Base-by-base conservation (phyloP, 2,329 filamentous ascomycete species). In the Colletotrichum graminicola region DNA sequence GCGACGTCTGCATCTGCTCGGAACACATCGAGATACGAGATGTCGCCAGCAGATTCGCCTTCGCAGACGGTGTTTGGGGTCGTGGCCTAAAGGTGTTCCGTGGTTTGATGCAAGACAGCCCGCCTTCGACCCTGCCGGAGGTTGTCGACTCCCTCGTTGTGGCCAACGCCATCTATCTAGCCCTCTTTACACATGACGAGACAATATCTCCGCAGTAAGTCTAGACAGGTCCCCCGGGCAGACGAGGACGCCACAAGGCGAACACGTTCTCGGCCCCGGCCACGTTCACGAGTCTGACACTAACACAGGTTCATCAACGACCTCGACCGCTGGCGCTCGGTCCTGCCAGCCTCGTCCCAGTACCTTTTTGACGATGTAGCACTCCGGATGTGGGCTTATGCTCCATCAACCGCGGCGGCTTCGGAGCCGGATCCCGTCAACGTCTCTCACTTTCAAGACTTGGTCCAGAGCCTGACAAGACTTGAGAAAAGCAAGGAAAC, bases 241-340 rank as follows among this genome's bases (percentile, higher is more conserved):
- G 11, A 23, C 26, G 12, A 26, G 34, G 10, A n/a, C 2, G 5
- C 1, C n/a, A 29, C 7, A 23, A 18, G 41, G 18, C 23, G 5
- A 16, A 41, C 36, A 6, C 2, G 0, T 5, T 2, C 16, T 14
- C 6, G 26, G 12, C 16, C 10, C 14, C n/a, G 34, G 14, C n/a
- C 36, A 2, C 18, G 29, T 39, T 26, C 4, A 34, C 45, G 1
- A 49, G 16, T 10, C 43, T 67, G 4, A 67, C 10, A 7, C 8
- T 11, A 32, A 14, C 1, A n/a, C 18, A 79, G 78, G 16, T 79
- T 79, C 36, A 61, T 66, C 5, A 68, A 73, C 11, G 78, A 79
- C 60, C 62, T 79, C 5, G 65, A 73, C 7, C 74, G 77, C 14
- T 79, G 78, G 78, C 77, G 73, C 39, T 61, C 73, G 2, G 21